Evolutionary conservation across 371 early-diverging fungal genomes (phyloP), one percentile per base, ranked within the genome.

Genomic region (Mucor racemosus): DNA sequence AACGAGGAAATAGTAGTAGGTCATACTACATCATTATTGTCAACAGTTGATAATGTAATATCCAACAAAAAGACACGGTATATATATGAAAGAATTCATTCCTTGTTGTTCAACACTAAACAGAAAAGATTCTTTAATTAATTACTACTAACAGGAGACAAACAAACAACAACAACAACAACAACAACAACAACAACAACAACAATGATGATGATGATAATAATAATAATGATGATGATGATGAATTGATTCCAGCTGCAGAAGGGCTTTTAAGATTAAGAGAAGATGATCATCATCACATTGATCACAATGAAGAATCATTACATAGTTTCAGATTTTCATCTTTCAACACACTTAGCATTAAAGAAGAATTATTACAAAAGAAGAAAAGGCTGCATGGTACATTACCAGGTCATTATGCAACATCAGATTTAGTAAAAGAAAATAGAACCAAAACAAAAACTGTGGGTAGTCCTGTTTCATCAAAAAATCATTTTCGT

Each of bases 241-340:
- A 21, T 11, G 26, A 26, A 26, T 26, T 26, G 26, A 26, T 26
- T 3, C 61, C 70, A 21, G 68, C 71, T 26, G 74, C 78, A 17
- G 79, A 78, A 58, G 73, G 72, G 0, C 46, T 78, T 57, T 68
- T 78, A 38, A 74, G 79, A 17, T 60, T 78, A 26, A 60, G 79
- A 57, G 76, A 78, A 14, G 67, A 66, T 19, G 56, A 60, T 33
- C 60, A 60, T 15, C 15, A 60, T n/a, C 44, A n/a, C 44, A n/a
- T 44, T 15, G 44, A 44, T 17, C 44, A 44, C 44, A n/a, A 33
- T 34, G 80, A 84, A 58, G 85, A 86, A 60, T 86, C 88, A 4
- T 63, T 88, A 7, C 88, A 86, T 62, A 85, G 85, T 31, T 86
- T 77, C 70, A 79, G 77, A 11, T 86, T 86, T 66, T 78, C 86